Evolutionary conservation across 2,329 filamentous ascomycete genomes (phyloP).

Genomic region (Periglandula ipomoeae): DNA sequence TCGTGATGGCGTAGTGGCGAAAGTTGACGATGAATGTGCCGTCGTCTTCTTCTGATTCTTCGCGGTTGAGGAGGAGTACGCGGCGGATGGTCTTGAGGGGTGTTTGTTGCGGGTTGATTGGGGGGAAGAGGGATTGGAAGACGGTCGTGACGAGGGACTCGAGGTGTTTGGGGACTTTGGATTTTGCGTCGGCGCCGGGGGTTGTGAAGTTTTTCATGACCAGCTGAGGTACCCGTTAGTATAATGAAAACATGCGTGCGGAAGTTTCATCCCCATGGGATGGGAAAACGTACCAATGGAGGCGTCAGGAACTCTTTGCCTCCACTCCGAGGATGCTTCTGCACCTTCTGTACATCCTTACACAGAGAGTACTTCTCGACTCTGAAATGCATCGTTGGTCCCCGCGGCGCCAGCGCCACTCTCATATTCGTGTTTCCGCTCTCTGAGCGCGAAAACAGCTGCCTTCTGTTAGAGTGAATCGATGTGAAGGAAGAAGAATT

Average conservation of each 20-base stretch:
- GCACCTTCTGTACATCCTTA: slow-evolving; percentile 77
- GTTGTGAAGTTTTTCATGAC: slow-evolving; percentile 98
- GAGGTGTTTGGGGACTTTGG: slow-evolving; percentile 82
- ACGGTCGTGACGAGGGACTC: slow-evolving; percentile 87
- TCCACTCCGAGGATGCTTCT: slow-evolving; percentile 72
- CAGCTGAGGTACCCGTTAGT: slow-evolving; percentile 38
- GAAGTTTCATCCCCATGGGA: background rate
- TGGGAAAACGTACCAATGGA: slow-evolving; percentile 52
- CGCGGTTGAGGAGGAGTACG: slow-evolving; percentile 83
- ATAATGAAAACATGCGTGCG: background rate
- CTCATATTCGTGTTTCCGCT: slow-evolving; percentile 89
- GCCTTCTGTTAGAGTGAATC: no score
- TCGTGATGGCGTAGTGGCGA: slow-evolving; percentile 91
- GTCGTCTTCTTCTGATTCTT: slow-evolving; percentile 48
- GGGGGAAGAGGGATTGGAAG: slow-evolving; percentile 93
- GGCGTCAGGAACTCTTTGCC: slow-evolving; percentile 81
- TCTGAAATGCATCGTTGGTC: slow-evolving; percentile 87
- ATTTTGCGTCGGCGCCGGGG: slow-evolving; percentile 47
- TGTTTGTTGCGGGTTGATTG: slow-evolving; percentile 85
- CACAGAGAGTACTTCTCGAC: slow-evolving; percentile 91
- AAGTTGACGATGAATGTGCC: slow-evolving; percentile 77
- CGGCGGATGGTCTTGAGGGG: slow-evolving; percentile 87
- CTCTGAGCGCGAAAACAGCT: slow-evolving; percentile 82
- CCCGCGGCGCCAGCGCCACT: slow-evolving; percentile 76
- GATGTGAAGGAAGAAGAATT: no score